Evolutionary conservation across 306 rosid genomes (phyloP).

Genomic region (Prinsepia uniflora): DNA sequence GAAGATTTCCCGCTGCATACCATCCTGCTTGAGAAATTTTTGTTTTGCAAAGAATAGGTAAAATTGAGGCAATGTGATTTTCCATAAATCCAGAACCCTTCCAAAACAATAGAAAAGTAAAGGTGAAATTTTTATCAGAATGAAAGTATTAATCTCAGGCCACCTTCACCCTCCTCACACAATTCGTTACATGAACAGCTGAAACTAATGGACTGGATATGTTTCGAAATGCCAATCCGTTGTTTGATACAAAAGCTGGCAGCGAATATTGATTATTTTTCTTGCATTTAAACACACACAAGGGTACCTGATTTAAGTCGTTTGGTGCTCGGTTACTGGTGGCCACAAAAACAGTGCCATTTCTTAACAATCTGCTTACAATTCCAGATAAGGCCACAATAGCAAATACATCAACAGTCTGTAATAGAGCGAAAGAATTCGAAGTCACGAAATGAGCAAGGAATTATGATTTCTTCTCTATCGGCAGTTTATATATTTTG

Average conservation of each 20-base stretch:
- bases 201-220: background rate
- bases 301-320: conserved; percentile 74
- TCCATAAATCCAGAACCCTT: background rate
- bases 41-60: background rate
- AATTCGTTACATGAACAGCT: background rate
- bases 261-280: conserved; percentile 6
- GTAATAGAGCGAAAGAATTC: conserved; percentile 46
- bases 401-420: conserved; percentile 99
- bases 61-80: background rate
- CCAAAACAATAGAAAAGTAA: background rate
- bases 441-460: conserved; percentile 26
- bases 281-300: background rate
- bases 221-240: background rate
- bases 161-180: background rate
- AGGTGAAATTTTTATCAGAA: background rate
- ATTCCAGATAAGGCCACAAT: conserved; percentile 99
- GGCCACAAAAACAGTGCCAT: conserved; percentile 89
- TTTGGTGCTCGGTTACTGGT: conserved; percentile 94
- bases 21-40: conserved; percentile 54
- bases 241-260: background rate
- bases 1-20: conserved; percentile 80
- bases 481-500: background rate
- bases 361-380: conserved; percentile 82
- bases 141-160: background rate
- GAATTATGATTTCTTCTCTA: background rate